A percentile compares a stretch with the other conserved stretches of the same genome.
These are phyloP conservation scores for Didymella sp. DNA, from an alignment of 2,329 filamentous ascomycete species.

Conservation along the genomic window DNA sequence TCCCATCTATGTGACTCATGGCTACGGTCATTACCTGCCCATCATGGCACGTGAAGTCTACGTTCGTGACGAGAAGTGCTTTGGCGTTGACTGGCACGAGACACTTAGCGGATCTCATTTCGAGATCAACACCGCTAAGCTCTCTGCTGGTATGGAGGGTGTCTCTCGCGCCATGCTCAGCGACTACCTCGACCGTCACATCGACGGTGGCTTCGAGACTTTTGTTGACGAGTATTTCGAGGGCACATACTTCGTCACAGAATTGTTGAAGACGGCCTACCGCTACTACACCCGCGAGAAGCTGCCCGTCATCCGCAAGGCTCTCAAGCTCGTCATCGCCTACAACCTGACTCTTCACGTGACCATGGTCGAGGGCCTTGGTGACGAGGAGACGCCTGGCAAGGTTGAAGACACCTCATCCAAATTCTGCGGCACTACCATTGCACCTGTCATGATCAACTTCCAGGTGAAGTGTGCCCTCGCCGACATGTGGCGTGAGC, in stretches of 20 bases:
- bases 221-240: slow-evolving; percentile 97
- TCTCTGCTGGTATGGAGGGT: slow-evolving; percentile 88
- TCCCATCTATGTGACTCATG: slow-evolving; percentile 91
- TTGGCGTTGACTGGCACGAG: slow-evolving; percentile 94
- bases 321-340: slow-evolving; percentile 89
- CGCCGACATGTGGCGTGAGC: slow-evolving; percentile 96
- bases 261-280: slow-evolving; percentile 95
- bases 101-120: slow-evolving; percentile 78
- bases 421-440: slow-evolving; percentile 86
- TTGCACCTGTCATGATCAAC: slow-evolving; percentile 98
- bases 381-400: slow-evolving; percentile 82
- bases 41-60: slow-evolving; percentile 94
- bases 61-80: slow-evolving; percentile 89
- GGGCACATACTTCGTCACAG: slow-evolving; percentile 91
- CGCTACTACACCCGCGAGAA: slow-evolving; percentile 90
- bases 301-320: slow-evolving; percentile 89
- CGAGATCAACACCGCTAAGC: slow-evolving; percentile 83
- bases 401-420: slow-evolving; percentile 86
- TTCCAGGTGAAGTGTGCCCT: slow-evolving; percentile 98
- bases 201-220: slow-evolving; percentile 87
- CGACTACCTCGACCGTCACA: slow-evolving; percentile 94
- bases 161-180: slow-evolving; percentile 81
- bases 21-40: slow-evolving; percentile 90
- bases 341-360: slow-evolving; percentile 96
- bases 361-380: slow-evolving; percentile 89